A percentile compares a stretch with the other conserved stretches of the same genome.
phyloP scores from a whole-genome alignment of 768 basidiomycete species.

The Termitomyces sp. region DNA sequence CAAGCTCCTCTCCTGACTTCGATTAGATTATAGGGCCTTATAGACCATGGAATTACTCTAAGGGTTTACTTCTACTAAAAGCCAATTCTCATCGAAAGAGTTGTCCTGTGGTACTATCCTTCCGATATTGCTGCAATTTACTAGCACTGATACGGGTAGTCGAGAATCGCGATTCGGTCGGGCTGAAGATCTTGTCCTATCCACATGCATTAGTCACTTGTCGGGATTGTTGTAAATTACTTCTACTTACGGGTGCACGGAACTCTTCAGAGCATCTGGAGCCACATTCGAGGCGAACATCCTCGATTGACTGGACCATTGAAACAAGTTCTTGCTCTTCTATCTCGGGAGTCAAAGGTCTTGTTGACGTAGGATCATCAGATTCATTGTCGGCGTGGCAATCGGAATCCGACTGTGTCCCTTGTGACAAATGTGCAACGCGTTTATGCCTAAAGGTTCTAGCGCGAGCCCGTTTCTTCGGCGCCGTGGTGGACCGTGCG shows the following conservation, averaged over 20 bases:
- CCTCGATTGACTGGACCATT: neutral
- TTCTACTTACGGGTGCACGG: neutral
- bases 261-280: no score
- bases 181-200: neutral
- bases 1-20: no score
- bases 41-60: neutral
- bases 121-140: neutral
- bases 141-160: neutral
- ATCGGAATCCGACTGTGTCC: neutral
- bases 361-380: neutral
- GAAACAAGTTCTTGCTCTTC: neutral
- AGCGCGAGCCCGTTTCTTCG: neutral
- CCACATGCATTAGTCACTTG: neutral
- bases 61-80: neutral
- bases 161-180: neutral
- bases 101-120: neutral
- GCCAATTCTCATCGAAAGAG: neutral
- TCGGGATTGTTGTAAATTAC: no score
- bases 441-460: neutral
- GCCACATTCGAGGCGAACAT: neutral
- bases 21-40: neutral
- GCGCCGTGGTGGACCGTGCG: neutral
- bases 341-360: neutral
- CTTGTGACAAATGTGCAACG: neutral
- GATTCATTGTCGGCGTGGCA: neutral